Evolutionary conservation across 2,329 filamentous ascomycete genomes (phyloP).

Genomic region (Trichoderma sp.): DNA sequence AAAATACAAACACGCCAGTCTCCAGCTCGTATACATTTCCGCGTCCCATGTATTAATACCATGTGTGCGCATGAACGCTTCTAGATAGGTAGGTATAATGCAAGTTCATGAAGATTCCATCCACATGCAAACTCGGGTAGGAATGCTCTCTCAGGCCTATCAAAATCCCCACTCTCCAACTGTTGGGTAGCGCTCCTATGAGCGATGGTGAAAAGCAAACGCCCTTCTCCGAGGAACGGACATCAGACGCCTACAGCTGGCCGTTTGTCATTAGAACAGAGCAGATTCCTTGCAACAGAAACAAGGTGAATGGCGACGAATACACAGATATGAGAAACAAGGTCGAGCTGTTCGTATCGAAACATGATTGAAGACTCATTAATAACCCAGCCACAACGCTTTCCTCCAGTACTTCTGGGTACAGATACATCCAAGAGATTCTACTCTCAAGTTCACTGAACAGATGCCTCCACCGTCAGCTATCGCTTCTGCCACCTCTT

Average conservation of each 20-base stretch:
- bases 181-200: background rate
- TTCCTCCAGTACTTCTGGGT: background rate
- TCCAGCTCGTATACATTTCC: background rate
- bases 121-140: background rate
- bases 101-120: background rate
- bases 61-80: no score
- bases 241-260: background rate
- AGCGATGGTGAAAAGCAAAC: background rate
- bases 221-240: background rate
- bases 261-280: background rate
- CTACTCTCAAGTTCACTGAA: background rate
- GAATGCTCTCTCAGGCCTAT: background rate
- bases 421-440: background rate
- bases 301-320: background rate
- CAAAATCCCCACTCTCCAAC: background rate
- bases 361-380: background rate
- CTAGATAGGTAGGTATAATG: background rate
- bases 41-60: no score
- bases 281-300: background rate
- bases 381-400: background rate
- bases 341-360: background rate
- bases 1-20: background rate
- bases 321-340: background rate
- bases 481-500: conserved; percentile 7
- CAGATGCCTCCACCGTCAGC: background rate